These are phyloP conservation scores for Botrytis cinerea DNA, from an alignment of 2,329 filamentous ascomycete genomes.

Conservation along the genomic window DNA sequence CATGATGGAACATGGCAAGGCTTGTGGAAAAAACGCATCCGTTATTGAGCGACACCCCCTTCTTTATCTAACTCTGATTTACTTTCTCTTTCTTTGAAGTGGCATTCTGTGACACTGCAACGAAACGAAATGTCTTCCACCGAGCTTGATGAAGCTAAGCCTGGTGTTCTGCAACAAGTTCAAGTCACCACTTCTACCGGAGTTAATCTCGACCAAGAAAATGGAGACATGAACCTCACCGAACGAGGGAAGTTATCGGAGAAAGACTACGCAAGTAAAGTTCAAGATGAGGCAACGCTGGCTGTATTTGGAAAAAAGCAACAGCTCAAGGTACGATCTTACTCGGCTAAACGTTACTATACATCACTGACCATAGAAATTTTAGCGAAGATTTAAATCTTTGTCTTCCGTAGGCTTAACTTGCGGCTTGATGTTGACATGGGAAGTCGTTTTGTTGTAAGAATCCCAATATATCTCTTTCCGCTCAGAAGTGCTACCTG, in stretches of 20 bases:
- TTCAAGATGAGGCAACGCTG: constrained; percentile 24
- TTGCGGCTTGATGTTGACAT: constrained; percentile 16
- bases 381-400: constrained; percentile 17
- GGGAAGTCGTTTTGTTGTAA: constrained; percentile 20
- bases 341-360: background rate
- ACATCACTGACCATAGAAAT: background rate
- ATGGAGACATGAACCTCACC: background rate
- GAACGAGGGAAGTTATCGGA: constrained; percentile 5
- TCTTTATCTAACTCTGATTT: background rate
- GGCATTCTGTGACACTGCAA: background rate
- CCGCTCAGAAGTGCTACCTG: background rate
- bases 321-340: constrained; percentile 15
- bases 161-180: background rate
- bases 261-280: background rate
- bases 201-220: background rate
- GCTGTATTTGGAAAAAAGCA: constrained; percentile 25
- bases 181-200: background rate
- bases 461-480: background rate
- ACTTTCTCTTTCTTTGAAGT: background rate
- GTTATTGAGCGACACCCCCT: background rate
- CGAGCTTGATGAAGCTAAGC: background rate
- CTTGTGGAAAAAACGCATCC: background rate
- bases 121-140: background rate
- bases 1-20: background rate
- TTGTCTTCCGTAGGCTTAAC: constrained; percentile 15